phyloP scores from a whole-genome alignment of 2,329 filamentous ascomycete genomes.

The Xenoacremonium recifei region DNA sequence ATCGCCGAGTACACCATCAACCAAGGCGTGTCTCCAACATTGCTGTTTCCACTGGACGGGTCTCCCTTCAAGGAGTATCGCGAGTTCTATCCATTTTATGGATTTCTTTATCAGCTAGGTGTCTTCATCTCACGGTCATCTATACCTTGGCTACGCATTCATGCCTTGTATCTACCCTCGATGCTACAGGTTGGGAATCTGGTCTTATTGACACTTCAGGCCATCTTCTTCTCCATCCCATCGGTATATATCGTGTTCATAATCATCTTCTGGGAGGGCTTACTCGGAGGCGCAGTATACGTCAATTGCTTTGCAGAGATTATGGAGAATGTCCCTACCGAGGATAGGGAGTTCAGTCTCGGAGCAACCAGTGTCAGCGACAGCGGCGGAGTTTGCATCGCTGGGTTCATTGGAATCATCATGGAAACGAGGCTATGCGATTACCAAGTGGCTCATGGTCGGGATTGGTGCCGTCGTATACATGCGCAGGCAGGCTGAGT shows the following conservation, averaged over 20 bases:
- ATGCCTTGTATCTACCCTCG: conserved; percentile 77
- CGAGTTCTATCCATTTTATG: conserved; percentile 92
- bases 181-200: conserved; percentile 81
- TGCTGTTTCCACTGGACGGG: conserved; percentile 76
- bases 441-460: conserved; percentile 80
- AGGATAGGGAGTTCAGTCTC: conserved; percentile 87
- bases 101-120: conserved; percentile 90
- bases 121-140: conserved; percentile 94
- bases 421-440: conserved; percentile 80
- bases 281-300: conserved; percentile 89
- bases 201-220: conserved; percentile 69
- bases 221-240: conserved; percentile 77
- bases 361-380: conserved; percentile 91
- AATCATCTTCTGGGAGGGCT: conserved; percentile 90
- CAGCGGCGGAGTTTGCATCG: conserved; percentile 84
- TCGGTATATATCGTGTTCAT: conserved; percentile 82
- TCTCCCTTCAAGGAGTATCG: conserved; percentile 81
- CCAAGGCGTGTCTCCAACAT: conserved; percentile 85
- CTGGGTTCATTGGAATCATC: conserved; percentile 78
- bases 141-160: conserved; percentile 81
- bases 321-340: conserved; percentile 72
- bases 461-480: conserved; percentile 68
- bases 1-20: conserved; percentile 98
- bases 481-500: conserved; percentile 27
- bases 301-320: conserved; percentile 97